phyloP scores from a whole-genome alignment of 805 yeast species.

The Cyberlindnera lachancei region DNA sequence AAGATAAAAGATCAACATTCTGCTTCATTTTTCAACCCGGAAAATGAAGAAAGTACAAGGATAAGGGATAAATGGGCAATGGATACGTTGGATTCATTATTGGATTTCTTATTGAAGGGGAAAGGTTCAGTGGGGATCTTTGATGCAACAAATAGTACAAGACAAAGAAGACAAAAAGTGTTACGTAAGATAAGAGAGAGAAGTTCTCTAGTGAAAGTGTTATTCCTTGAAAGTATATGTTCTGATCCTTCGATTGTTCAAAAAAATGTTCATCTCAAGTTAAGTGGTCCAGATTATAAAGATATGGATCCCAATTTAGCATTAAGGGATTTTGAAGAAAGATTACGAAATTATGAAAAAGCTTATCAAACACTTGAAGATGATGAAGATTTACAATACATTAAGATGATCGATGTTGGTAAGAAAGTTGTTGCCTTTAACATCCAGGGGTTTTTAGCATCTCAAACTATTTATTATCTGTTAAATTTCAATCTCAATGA shows the following conservation, averaged over 20 bases:
- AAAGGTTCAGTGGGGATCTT: constrained; percentile 90
- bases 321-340: constrained; percentile 69
- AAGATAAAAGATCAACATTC: constrained; percentile 42
- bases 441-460: constrained; percentile 80
- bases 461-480: constrained; percentile 86
- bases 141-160: constrained; percentile 78
- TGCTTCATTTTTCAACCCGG: constrained; percentile 84
- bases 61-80: constrained; percentile 93
- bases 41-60: constrained; percentile 52
- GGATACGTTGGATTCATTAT: constrained; percentile 79
- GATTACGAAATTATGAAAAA: constrained; percentile 75
- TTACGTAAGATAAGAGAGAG: constrained; percentile 48
- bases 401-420: constrained; percentile 95
- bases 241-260: constrained; percentile 74
- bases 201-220: constrained; percentile 61
- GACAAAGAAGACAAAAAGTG: constrained; percentile 51
- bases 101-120: constrained; percentile 73
- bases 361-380: constrained; percentile 91
- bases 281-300: constrained; percentile 89
- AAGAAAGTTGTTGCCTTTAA: constrained; percentile 88
- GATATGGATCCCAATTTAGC: constrained; percentile 80
- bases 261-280: constrained; percentile 73
- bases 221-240: constrained; percentile 83
- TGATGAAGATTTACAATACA: constrained; percentile 67
- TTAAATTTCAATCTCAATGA: constrained; percentile 83